phyloP scores from a whole-genome alignment of 805 yeast species.

The Saccharomycopsis schoenii region DNA sequence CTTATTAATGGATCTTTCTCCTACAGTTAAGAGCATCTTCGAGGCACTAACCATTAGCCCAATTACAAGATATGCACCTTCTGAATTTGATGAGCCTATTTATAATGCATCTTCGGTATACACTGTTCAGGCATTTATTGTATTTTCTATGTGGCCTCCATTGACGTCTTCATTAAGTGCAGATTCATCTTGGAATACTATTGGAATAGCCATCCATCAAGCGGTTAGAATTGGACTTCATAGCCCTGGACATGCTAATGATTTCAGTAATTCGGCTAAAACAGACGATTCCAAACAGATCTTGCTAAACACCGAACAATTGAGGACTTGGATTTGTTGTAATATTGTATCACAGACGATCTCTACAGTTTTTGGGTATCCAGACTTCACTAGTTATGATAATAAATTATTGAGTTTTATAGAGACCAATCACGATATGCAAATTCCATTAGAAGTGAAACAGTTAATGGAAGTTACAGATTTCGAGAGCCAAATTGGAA shows the following conservation, averaged over 20 bases:
- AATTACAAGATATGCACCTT: conserved; percentile 71
- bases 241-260: conserved; percentile 58
- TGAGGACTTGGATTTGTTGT: conserved; percentile 88
- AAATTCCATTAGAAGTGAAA: conserved; percentile 49
- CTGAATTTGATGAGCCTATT: conserved; percentile 71
- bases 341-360: conserved; percentile 83
- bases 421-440: conserved; percentile 29
- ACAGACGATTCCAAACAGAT: conserved; percentile 27
- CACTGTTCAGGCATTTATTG: conserved; percentile 84
- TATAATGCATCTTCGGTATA: conserved; percentile 85
- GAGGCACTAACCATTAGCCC: conserved; percentile 89
- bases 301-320: conserved; percentile 58
- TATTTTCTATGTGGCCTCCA: conserved; percentile 94
- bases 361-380: conserved; percentile 90
- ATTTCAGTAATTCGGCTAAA: conserved; percentile 34
- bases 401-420: conserved; percentile 36
- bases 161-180: conserved; percentile 89
- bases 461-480: conserved; percentile 78
- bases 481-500: conserved; percentile 78
- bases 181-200: conserved; percentile 91
- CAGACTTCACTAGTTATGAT: conserved; percentile 87
- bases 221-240: conserved; percentile 90
- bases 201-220: conserved; percentile 86
- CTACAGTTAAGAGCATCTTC: conserved; percentile 60
- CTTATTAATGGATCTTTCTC: conserved; percentile 54